Base-by-base conservation (phyloP, 805 yeast species). In the Pichia deserticola region DNA sequence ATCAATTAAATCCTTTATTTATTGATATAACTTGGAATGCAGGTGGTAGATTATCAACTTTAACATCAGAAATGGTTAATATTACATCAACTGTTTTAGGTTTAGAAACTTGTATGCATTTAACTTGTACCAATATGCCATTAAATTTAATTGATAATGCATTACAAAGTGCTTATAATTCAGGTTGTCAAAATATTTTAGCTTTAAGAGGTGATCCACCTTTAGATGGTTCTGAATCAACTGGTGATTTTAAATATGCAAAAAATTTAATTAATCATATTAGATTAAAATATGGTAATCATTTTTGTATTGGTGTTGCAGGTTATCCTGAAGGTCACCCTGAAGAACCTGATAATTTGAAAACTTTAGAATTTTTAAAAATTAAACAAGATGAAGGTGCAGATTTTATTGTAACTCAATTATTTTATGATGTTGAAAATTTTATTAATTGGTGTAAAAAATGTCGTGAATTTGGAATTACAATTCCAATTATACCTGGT, bases 11-110 rank as follows among this genome's bases (percentile, higher is more conserved):
- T 55, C 99, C 99, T 2, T 81, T 86, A 55, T 93, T 93, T 67
- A 82, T 93, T 51, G 99, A 93, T 64, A 86, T 93, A 55, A 93
- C 99, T 1, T 93, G 99, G 99, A 92, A 92, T 62, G 99, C 99
- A 4, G 99, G 99, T 39, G 98, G 98, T 6, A 76, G 95, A 44
- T 69, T 85, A 45, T 82, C 95, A 6, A 80, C 81, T 40, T 71
- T 89, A 55, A 89, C 99, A 28, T 85, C 89, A 36, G 98, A 93
- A 57, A 84, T 93, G 78, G 95, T 93, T 5, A 79, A 89, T 57
- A 89, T 95, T 3, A 80, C 97, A 0, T 96, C 90, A 58, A 82
- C 90, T 3, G 90, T 89, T 3, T 73, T 90, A 49, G 97, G 97
- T 8, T 72, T 92, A 53, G 98, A 92, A 61, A 92, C 98, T 0